Percentiles rank a stretch among this genome's conserved stretches.
phyloP scores from a whole-genome alignment of 2,329 filamentous ascomycete species.

The Coniochaeta prunicola region DNA sequence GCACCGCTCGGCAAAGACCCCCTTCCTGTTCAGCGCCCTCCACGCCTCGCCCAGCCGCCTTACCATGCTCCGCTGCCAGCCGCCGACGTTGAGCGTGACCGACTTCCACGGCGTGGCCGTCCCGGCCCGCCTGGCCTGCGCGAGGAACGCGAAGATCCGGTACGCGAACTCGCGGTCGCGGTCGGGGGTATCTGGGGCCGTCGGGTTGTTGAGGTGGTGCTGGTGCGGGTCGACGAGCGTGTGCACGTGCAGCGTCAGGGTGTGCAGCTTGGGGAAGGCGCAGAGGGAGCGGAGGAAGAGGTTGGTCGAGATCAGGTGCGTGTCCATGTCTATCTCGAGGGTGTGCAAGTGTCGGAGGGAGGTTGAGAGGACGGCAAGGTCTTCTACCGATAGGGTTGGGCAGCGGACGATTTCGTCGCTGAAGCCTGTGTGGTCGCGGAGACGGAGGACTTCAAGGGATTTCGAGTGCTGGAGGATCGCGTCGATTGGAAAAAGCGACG shows the following conservation, averaged over 20 bases:
- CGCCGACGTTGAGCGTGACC: constrained; percentile 40
- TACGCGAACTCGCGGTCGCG: constrained; percentile 16
- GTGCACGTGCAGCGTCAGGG: constrained; percentile 36
- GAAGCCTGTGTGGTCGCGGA: constrained; percentile 40
- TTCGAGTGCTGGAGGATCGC: constrained; percentile 28
- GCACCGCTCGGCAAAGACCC: constrained; percentile 39
- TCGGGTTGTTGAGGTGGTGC: constrained; percentile 14
- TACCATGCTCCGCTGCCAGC: constrained; percentile 36
- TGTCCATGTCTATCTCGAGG: constrained; percentile 41
- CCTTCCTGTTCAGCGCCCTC: constrained; percentile 18
- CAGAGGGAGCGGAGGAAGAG: constrained; percentile 30
- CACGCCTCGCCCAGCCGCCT: constrained; percentile 32
- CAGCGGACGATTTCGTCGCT: constrained; percentile 31
- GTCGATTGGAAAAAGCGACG: constrained; percentile 29
- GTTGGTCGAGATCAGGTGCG: constrained; percentile 20
- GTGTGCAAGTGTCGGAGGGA: constrained; percentile 24
- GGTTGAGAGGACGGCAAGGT: constrained; percentile 25
- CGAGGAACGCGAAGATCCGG: constrained; percentile 24
- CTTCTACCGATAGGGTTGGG: constrained; percentile 29
- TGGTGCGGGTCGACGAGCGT: constrained; percentile 27
- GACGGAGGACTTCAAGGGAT: constrained; percentile 28
- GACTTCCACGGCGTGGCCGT: constrained; percentile 24
- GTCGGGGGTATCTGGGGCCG: background rate
- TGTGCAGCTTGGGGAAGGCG: constrained; percentile 29
- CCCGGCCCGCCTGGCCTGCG: constrained; percentile 7